Evolutionary conservation across 345 rosid species (phyloP).

Genomic region (Eucalyptus regnans): DNA sequence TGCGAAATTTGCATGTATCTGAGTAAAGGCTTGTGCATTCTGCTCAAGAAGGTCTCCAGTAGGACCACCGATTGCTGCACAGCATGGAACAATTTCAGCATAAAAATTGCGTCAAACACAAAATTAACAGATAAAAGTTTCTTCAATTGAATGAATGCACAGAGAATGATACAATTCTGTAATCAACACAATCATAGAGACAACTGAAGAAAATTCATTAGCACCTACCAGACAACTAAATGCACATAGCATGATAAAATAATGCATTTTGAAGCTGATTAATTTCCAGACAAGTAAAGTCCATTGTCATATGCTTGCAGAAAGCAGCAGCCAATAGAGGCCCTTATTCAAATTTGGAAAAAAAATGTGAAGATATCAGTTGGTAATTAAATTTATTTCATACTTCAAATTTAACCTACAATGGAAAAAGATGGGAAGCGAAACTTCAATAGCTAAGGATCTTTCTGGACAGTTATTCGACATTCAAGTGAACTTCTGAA

Average conservation of each 20-base stretch:
- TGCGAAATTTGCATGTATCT: constrained; percentile 44
- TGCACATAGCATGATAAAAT: background rate
- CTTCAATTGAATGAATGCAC: background rate
- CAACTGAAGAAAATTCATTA: background rate
- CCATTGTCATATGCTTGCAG: background rate
- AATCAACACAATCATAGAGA: background rate
- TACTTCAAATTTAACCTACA: background rate
- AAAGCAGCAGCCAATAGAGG: background rate
- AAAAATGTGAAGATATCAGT: background rate
- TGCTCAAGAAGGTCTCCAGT: constrained; percentile 48
- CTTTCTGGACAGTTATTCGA: background rate
- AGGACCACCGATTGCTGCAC: constrained; percentile 43
- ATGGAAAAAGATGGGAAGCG: background rate
- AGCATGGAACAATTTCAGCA: background rate
- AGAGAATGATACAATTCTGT: background rate
- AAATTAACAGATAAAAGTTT: background rate
- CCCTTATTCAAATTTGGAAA: background rate
- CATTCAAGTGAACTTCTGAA: background rate
- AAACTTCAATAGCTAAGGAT: background rate
- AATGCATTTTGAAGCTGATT: background rate
- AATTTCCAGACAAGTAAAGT: background rate
- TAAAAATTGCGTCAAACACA: background rate
- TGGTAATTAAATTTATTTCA: background rate
- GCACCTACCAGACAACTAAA: background rate
- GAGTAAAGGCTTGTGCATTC: constrained; percentile 33